Evolutionary conservation across 345 rosid genomes (phyloP).

Genomic region (Clausena lansium): DNA sequence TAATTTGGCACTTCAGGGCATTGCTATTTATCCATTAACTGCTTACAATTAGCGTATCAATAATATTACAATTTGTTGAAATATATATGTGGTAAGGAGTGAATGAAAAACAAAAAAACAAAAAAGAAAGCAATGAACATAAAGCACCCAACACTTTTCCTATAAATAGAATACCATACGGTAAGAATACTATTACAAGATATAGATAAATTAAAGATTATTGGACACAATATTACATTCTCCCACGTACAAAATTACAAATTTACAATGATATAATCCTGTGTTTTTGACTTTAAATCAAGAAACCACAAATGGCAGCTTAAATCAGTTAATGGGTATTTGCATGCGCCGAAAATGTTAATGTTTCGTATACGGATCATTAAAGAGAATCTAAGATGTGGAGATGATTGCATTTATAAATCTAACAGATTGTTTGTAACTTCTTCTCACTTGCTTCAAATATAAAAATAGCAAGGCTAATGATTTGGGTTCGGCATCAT

Average conservation of each 20-base stretch:
- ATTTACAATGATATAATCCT: neutral
- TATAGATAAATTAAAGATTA: neutral
- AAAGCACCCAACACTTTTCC: too few species aligned
- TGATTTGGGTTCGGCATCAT: neutral
- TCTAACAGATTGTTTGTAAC: neutral
- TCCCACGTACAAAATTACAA: neutral
- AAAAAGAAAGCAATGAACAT: too few species aligned
- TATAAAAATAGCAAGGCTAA: neutral
- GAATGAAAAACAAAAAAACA: too few species aligned
- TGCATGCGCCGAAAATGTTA: neutral
- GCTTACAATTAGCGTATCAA: too few species aligned
- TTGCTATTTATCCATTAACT: too few species aligned
- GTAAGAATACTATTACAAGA: neutral
- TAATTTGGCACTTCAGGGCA: too few species aligned
- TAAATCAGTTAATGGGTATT: neutral
- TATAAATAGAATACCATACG: neutral
- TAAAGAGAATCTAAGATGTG: neutral
- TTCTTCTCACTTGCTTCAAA: neutral
- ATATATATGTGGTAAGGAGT: too few species aligned
- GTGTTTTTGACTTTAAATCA: neutral
- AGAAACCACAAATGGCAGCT: neutral
- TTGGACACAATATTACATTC: neutral
- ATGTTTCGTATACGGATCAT: slow-evolving; percentile 4
- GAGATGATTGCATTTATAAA: neutral
- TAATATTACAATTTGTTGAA: too few species aligned